These are phyloP conservation scores for Chenopodium berlandieri DNA, from an alignment of 148 eudicot species.

Conservation along the genomic window DNA sequence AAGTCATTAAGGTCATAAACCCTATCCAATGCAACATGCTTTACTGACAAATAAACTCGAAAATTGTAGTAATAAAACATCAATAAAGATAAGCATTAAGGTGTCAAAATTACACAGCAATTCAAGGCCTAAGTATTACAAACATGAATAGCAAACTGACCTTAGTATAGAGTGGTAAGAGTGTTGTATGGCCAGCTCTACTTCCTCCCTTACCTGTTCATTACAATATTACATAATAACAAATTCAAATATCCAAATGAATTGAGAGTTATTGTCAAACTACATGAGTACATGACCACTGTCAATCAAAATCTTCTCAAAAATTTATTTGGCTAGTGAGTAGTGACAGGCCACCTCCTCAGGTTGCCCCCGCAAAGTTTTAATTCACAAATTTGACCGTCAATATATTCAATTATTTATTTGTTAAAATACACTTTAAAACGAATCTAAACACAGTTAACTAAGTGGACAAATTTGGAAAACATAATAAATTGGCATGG, in stretches of 20 bases:
- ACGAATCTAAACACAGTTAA: no score
- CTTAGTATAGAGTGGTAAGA: constrained; percentile 7
- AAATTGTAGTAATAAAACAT: neutral
- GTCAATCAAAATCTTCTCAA: neutral
- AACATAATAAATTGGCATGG: no score
- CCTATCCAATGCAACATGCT: no score
- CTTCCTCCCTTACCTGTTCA: constrained; percentile 28
- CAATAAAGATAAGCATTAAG: neutral
- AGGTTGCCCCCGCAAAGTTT: no score
- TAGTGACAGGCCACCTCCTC: no score
- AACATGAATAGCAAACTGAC: constrained; percentile 8
- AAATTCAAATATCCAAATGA: neutral
- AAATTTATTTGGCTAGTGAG: neutral
- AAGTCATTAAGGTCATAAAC: no score
- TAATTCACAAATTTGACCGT: no score
- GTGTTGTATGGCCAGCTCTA: constrained; percentile 5
- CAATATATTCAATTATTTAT: no score
- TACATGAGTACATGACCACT: neutral
- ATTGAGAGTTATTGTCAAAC: neutral
- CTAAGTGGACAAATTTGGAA: no score
- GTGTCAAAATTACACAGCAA: neutral
- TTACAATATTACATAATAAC: neutral
- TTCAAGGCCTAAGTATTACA: neutral
- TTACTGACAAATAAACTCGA: neutral
- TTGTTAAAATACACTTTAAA: no score